Percentiles rank a stretch among this genome's conserved stretches.
phyloP scores from a whole-genome alignment of 1,284 basidiomycete genomes.

The Naganishia sp. region DNA sequence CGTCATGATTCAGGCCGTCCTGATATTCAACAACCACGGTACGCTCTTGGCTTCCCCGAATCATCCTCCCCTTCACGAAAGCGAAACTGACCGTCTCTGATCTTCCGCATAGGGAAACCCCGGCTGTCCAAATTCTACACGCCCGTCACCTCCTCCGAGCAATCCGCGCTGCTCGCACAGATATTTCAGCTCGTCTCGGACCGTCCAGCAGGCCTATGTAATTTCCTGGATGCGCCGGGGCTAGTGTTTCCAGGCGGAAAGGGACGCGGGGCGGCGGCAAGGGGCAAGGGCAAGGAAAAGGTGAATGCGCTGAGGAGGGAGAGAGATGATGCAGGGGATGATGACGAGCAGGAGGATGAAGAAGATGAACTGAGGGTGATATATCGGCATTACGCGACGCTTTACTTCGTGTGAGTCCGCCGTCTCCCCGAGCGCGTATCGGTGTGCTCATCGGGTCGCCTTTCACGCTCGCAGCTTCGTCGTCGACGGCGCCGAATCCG shows the following conservation, averaged over 20 bases:
- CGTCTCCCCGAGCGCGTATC: neutral
- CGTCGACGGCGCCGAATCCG: slow-evolving; percentile 91
- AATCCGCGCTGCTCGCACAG: slow-evolving; percentile 65
- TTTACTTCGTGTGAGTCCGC: slow-evolving; percentile 75
- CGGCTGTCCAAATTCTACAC: slow-evolving; percentile 96
- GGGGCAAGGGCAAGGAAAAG: slow-evolving; percentile 37
- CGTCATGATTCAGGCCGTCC: slow-evolving; percentile 81
- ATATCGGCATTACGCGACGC: slow-evolving; percentile 77
- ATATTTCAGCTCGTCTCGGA: slow-evolving; percentile 81
- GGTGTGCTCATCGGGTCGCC: neutral
- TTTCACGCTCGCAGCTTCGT: slow-evolving; percentile 64
- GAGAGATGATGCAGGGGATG: slow-evolving; percentile 12
- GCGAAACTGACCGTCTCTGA: slow-evolving; percentile 57
- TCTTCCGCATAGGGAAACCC: slow-evolving; percentile 78
- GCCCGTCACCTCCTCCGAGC: slow-evolving; percentile 65
- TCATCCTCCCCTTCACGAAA: neutral
- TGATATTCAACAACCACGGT: slow-evolving; percentile 67
- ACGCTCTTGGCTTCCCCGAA: slow-evolving; percentile 40
- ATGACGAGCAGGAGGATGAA: slow-evolving; percentile 36
- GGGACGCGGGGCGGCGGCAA: neutral
- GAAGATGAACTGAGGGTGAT: slow-evolving; percentile 56
- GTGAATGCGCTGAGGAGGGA: slow-evolving; percentile 14
- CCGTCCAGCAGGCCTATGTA: slow-evolving; percentile 76
- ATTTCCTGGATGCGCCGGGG: slow-evolving; percentile 89
- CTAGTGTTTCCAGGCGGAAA: slow-evolving; percentile 55